phyloP scores from a whole-genome alignment of 192 early-diverging fungal species.

The Gigaspora rosea region DNA sequence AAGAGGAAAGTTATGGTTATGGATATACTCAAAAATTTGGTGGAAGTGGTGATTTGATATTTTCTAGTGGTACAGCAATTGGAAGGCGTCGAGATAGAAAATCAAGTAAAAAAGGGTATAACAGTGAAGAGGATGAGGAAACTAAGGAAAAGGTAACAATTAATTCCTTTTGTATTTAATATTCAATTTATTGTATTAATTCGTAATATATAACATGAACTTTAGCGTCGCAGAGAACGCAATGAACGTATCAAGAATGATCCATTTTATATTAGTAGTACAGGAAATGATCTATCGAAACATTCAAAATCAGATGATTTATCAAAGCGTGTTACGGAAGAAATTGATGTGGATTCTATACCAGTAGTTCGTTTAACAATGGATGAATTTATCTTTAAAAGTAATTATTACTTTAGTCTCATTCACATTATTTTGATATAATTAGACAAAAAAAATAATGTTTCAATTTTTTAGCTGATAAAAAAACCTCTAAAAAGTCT shows the following conservation, averaged over 20 bases:
- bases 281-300: slow-evolving; percentile 41
- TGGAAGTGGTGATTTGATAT: slow-evolving; percentile 32
- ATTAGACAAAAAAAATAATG: no score
- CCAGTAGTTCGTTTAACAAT: slow-evolving; percentile 77
- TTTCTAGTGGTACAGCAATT: slow-evolving; percentile 35
- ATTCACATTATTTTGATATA: no score
- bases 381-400: slow-evolving; percentile 46
- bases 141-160: slow-evolving; percentile 45
- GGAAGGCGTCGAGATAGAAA: slow-evolving; percentile 34
- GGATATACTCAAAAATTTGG: slow-evolving; percentile 36
- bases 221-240: slow-evolving; percentile 51
- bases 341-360: slow-evolving; percentile 78
- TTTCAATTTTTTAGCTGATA: background rate
- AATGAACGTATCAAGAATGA: slow-evolving; percentile 56
- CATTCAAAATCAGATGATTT: slow-evolving; percentile 22
- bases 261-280: slow-evolving; percentile 67
- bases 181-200: background rate
- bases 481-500: slow-evolving; percentile 1
- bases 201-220: background rate
- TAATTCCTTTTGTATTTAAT: background rate
- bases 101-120: slow-evolving; percentile 36
- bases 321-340: slow-evolving; percentile 43
- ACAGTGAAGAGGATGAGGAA: slow-evolving; percentile 50
- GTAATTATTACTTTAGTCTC: slow-evolving; percentile 21
- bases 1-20: slow-evolving; percentile 35